Percentiles rank a stretch among this genome's conserved stretches.
Conservation (phyloP, 2,329 filamentous ascomycete genomes). For the Alternaria viburni region DNA sequence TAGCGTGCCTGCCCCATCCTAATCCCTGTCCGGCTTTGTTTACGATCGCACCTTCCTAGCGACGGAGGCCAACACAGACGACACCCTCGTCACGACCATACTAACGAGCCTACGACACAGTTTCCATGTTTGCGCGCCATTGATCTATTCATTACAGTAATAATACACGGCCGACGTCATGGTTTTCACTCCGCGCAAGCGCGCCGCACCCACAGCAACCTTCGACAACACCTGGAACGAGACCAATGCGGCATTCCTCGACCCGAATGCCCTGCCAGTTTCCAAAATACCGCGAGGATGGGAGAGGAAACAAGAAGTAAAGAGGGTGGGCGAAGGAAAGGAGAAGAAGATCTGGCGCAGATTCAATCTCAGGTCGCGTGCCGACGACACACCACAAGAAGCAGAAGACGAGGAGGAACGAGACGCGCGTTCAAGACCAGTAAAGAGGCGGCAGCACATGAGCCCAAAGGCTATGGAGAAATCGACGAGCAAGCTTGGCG, state of each 20-base stretch:
- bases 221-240: conserved; percentile 51
- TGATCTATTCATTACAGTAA: neutral
- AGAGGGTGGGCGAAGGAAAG: conserved; percentile 43
- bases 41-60: conserved; percentile 16
- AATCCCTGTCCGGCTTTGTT: conserved; percentile 20
- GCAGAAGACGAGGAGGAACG: conserved; percentile 27
- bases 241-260: conserved; percentile 50
- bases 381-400: conserved; percentile 18
- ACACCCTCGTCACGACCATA: conserved; percentile 9
- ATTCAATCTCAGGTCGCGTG: conserved; percentile 41
- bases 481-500: conserved; percentile 20
- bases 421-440: conserved; percentile 49
- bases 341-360: conserved; percentile 58
- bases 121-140: conserved; percentile 9
- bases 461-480: conserved; percentile 42
- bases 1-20: conserved; percentile 16
- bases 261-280: conserved; percentile 50
- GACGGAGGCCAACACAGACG: conserved; percentile 15
- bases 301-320: conserved; percentile 56
- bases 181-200: conserved; percentile 41
- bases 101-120: conserved; percentile 6
- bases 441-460: conserved; percentile 54
- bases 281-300: conserved; percentile 55
- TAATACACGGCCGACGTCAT: conserved; percentile 21
- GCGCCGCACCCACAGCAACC: conserved; percentile 22